Evolutionary conservation across 2,329 filamentous ascomycete genomes (phyloP), one percentile per base, ranked within the genome.

Genomic region (Exophiala aquamarina): DNA sequence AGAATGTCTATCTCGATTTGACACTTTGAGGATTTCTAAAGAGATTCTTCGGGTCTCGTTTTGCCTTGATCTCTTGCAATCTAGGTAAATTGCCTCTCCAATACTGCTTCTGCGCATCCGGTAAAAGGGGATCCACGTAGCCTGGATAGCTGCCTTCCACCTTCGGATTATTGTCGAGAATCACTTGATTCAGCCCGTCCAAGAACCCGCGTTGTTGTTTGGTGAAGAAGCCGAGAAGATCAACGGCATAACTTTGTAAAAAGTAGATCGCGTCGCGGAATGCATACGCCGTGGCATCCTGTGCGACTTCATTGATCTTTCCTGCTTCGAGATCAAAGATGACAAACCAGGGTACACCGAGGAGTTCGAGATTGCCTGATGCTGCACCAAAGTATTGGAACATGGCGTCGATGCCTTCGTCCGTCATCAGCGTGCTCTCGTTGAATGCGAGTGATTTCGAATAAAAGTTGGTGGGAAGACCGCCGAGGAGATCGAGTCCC

Each of bases 201-300:
- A 83, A 60, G 44, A 84, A 83, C 1, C 65, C 56, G 44, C 67
- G 72, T 2, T 75, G 79, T 10, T 64, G 67, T n/a, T 67, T 52
- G 1, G 67, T 70, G 11, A 83, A 53, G 1, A 55, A 59, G 1
- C 64, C 64, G 0, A 71, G 66, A 0, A 79, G 56, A 14, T 75
- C 77, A 35, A 84, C 59, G 7, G 72, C 78, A 58, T 84, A 85
- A 0, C 76, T 78, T 59, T 86, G 79, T 59, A 82, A 76, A 67
- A 82, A 83, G 65, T 84, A 76, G 32, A 84, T 57, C 53, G 79
- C 79, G 67, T 86, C 78, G 37, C 83, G 76, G 58, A 86, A 82
- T 1, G 77, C 74, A 58, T 83, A 86, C 6, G 81, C 76, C 0
- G 82, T 84, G 8, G 75, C 75, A 55, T 82, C 70, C 50, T 63